Evolutionary conservation across 805 yeast genomes (phyloP), one percentile per base, ranked within the genome.

Genomic region (Schizosaccharomyces octosporus): DNA sequence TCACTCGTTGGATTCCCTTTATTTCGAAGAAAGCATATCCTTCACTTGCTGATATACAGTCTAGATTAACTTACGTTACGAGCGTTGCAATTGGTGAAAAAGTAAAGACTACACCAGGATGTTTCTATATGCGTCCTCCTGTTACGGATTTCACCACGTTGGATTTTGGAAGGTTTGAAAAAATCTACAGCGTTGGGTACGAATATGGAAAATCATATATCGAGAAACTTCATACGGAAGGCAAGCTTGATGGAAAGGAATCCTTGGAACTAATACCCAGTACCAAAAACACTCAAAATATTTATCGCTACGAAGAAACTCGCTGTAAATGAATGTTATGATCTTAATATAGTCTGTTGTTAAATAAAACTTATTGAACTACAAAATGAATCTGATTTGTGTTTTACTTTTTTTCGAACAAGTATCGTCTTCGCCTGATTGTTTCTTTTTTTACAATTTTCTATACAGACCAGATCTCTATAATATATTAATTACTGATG

Each of bases 11-110:
- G 82, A 90, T 93, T 68, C 95, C 95, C 5, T 89, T 90, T 67
- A 85, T 95, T 0, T 75, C 76, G 13, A 84, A 84, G 66, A 95
- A 97, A 3, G 84, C 85, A 69, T 85, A 87, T 4, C 98, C 98
- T 3, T 85, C 84, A 62, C 82, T 93, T 85, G 87, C 95, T 65
- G 98, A 90, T 69, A 87, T 90, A 63, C 98, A 90, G 72, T 78
- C 87, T 74, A 76, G 97, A 62, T 74, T 90, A 63, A 95, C 97
- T 0, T 90, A 93, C 70, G 98, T 90, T 48, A 86, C 96, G 0
- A 86, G 95, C 61, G 98, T 90, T 1, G 85, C 86, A 72, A 97
- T 97, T 0, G 73, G 93, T 59, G 96, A 90, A 67, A 76, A 78
- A 63, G 97, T 96, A 1, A 93, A 90, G 69, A 74, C 70, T 36